A percentile compares a stretch with the other conserved stretches of the same genome.
Conservation (phyloP, 208 protist genomes). For the Lotmaria passim region DNA sequence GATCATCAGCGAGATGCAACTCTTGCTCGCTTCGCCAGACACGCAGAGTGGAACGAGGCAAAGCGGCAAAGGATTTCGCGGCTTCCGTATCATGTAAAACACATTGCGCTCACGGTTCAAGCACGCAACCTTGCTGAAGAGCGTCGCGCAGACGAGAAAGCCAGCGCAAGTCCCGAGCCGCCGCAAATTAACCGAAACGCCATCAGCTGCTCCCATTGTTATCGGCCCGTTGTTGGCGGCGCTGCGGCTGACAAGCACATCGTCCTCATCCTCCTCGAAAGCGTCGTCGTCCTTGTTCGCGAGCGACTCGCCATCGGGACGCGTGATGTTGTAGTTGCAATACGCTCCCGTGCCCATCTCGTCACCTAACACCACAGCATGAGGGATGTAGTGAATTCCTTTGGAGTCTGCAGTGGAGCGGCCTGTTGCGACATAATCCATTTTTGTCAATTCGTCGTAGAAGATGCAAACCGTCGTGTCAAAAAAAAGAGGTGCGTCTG, state of each 20-base stretch:
- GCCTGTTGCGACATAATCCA: constrained; percentile 77
- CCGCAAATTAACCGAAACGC: constrained; percentile 62
- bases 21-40: constrained; percentile 35
- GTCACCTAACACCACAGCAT: constrained; percentile 59
- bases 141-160: constrained; percentile 58
- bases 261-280: constrained; percentile 22
- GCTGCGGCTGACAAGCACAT: constrained; percentile 22
- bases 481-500: constrained; percentile 63
- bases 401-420: constrained; percentile 64
- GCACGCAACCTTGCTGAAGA: constrained; percentile 53
- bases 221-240: constrained; percentile 34
- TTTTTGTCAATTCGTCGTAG: constrained; percentile 51
- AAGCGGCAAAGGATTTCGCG: constrained; percentile 42
- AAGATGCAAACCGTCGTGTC: constrained; percentile 83
- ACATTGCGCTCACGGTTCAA: constrained; percentile 45
- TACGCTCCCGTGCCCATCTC: constrained; percentile 44
- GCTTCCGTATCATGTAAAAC: constrained; percentile 68
- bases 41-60: constrained; percentile 62
- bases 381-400: constrained; percentile 56
- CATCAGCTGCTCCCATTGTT: constrained; percentile 68
- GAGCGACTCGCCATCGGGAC: constrained; percentile 14
- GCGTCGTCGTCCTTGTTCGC: constrained; percentile 4
- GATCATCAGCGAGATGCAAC: constrained; percentile 72
- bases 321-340: constrained; percentile 57
- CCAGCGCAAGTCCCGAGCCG: constrained; percentile 53